phyloP scores from a whole-genome alignment of 441 rosid species.

The Oxalis stricta region DNA sequence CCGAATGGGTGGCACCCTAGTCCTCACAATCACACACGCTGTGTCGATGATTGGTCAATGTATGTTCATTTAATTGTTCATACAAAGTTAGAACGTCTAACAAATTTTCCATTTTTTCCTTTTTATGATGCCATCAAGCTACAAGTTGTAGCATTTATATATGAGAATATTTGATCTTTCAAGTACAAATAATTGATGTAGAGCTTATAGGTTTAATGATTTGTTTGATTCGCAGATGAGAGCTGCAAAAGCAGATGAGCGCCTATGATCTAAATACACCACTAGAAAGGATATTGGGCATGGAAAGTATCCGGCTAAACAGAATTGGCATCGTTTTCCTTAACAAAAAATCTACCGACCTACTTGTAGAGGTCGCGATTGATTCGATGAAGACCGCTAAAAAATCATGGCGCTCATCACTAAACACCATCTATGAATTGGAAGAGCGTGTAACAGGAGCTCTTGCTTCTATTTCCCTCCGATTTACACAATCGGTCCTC shows the following conservation, averaged over 20 bases:
- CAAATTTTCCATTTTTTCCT: no score
- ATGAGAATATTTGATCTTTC: no score
- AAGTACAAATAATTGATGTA: no score
- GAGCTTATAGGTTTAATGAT: no score
- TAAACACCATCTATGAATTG: slow-evolving; percentile 3
- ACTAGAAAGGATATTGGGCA: slow-evolving; percentile 1
- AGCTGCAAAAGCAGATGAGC: background rate
- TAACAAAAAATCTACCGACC: background rate
- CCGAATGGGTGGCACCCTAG: no score
- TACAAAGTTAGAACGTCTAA: no score
- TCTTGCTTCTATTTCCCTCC: background rate
- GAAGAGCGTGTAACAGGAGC: background rate
- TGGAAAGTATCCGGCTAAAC: background rate
- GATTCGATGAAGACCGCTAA: background rate
- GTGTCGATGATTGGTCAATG: no score
- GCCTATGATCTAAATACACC: background rate
- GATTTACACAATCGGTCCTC: slow-evolving; percentile 2
- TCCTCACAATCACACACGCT: no score
- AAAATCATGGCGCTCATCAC: background rate
- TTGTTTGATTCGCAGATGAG: no score
- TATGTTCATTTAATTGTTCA: no score
- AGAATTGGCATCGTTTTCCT: background rate
- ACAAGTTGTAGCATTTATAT: no score
- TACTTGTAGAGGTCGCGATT: background rate
- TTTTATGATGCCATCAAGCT: no score